Conservation (phyloP, 1,139 yeast genomes). For the Diutina neorugosa region DNA sequence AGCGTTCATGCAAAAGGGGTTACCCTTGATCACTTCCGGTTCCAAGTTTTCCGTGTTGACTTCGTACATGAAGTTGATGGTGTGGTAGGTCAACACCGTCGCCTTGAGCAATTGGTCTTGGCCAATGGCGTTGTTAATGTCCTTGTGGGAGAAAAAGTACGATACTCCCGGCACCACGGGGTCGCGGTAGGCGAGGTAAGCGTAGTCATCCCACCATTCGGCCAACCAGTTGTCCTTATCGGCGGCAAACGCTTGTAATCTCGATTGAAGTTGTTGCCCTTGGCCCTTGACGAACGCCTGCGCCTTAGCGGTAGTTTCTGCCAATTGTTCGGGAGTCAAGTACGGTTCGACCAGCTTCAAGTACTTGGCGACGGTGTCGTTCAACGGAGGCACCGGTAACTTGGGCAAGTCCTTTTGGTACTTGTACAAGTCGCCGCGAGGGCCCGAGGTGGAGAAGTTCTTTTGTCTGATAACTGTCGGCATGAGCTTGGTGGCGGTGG, state of each 20-base stretch:
- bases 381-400: constrained; percentile 78
- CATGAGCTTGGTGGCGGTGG: neutral
- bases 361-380: constrained; percentile 60
- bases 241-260: constrained; percentile 47
- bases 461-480: constrained; percentile 3
- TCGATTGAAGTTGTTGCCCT: constrained; percentile 58
- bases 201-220: constrained; percentile 90
- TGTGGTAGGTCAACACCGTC: constrained; percentile 42
- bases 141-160: constrained; percentile 80
- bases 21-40: constrained; percentile 72
- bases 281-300: constrained; percentile 54
- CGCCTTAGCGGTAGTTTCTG: constrained; percentile 46
- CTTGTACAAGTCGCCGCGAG: constrained; percentile 59
- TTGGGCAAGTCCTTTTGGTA: constrained; percentile 68
- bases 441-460: constrained; percentile 5
- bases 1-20: constrained; percentile 89
- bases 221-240: constrained; percentile 81
- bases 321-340: constrained; percentile 39
- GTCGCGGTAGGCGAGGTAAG: constrained; percentile 83
- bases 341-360: constrained; percentile 64
- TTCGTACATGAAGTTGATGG: constrained; percentile 41
- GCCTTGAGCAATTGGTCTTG: constrained; percentile 70
- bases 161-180: constrained; percentile 92
- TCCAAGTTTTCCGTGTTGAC: constrained; percentile 50
- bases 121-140: constrained; percentile 42